Evolutionary conservation across 2,329 filamentous ascomycete species (phyloP).

Genomic region (Aureobasidium sp.): DNA sequence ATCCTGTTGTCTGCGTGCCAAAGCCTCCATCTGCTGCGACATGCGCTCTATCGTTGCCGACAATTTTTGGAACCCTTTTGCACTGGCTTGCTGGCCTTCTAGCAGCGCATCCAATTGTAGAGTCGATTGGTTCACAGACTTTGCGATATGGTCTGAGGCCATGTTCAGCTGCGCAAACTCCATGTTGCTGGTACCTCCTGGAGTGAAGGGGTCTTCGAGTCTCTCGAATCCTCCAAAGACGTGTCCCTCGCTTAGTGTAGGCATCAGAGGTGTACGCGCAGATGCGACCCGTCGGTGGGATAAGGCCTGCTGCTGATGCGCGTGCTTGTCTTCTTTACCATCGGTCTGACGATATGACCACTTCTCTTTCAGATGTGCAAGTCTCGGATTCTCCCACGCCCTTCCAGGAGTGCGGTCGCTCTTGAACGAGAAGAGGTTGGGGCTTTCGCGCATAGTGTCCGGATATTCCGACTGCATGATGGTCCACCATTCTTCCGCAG

Average conservation of each 20-base stretch:
- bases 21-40: conserved; percentile 1
- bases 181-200: background rate
- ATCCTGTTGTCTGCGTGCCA: conserved; percentile 5
- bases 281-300: background rate
- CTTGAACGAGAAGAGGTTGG: conserved; percentile 29
- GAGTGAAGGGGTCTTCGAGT: conserved; percentile 19
- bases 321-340: conserved; percentile 22
- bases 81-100: conserved; percentile 18
- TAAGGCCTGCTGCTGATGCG: background rate
- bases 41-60: conserved; percentile 18
- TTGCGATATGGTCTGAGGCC: conserved; percentile 15
- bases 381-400: conserved; percentile 26
- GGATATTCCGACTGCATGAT: conserved; percentile 27
- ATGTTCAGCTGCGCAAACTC: conserved; percentile 18
- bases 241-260: conserved; percentile 10
- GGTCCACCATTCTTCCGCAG: conserved; percentile 30
- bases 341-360: conserved; percentile 29
- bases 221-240: conserved; percentile 1
- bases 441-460: conserved; percentile 24
- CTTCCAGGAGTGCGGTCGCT: conserved; percentile 24
- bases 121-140: conserved; percentile 12
- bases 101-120: conserved; percentile 18
- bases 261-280: conserved; percentile 16
- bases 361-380: conserved; percentile 27
- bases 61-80: conserved; percentile 17